Base-by-base conservation (phyloP, 257 asterid genomes). In the Gentiana straminea region DNA sequence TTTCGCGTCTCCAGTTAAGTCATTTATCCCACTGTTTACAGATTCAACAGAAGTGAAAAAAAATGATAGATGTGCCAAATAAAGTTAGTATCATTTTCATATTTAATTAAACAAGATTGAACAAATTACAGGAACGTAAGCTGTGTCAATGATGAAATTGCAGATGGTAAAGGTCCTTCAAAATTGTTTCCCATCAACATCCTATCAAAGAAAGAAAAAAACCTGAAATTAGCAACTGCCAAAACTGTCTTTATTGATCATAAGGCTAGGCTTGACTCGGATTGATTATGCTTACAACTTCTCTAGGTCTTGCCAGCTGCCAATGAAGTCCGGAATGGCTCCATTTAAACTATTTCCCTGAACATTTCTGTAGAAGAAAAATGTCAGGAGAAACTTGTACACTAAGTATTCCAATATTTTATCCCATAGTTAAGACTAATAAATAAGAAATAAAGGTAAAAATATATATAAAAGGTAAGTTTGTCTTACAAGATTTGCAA, bases 161-260 rank as follows among this genome's bases (percentile, higher is more conserved):
- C 58, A 33, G 48, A 49, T 10, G 72, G 68, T 13, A 45, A 53
- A 51, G 66, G 62, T 45, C 64, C 72, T 56, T 41, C n/a, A 61
- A 68, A 68, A 41, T 55, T 55, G 61, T 68, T 68, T 51, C 72
- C 72, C 2, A 35, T 4, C 55, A 68, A 54, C 50, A 13, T 2
- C 57, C 67, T 67, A 13, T 13, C 49, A 0, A 47, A 45, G 12
- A 34, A 12, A 52, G 49, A 44, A n/a, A 24, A 2, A 32, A 13
- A 8, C 13, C 37, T 13, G 52, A 3, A 43, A 38, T 0, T 7
- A 41, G 3, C 3, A 12, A 35, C 2, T 5, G 49, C 49, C 49
- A 49, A 58, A 36, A 2, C 13, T 44, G 8, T 4, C 36, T 6
- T 39, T 12, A 1, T 1, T 32, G 39, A 3, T 10, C 4, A 41